phyloP scores from a whole-genome alignment of 257 asterid species.

The Pogostemon cablin region DNA sequence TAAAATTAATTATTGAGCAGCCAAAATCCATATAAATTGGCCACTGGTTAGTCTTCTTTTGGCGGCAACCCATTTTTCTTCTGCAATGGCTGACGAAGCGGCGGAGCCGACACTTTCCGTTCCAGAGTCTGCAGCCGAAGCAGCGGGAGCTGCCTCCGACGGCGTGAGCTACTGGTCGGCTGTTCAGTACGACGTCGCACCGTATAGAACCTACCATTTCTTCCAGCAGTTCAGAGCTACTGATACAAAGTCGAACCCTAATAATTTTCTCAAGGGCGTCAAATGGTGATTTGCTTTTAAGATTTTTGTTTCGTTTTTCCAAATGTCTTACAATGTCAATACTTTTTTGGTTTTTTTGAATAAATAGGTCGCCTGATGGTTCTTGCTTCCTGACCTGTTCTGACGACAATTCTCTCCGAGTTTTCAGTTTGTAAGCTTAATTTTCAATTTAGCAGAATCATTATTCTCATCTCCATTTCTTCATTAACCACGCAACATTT shows the following conservation, averaged over 20 bases:
- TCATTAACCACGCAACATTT: neutral
- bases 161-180: constrained; percentile 48
- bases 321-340: neutral
- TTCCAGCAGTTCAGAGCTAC: constrained; percentile 67
- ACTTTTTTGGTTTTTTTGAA: neutral
- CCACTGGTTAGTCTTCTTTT: neutral
- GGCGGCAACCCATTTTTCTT: constrained; percentile 29
- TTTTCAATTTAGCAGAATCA: neutral
- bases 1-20: no score
- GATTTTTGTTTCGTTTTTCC: neutral
- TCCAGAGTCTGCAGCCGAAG: constrained; percentile 38
- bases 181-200: constrained; percentile 61
- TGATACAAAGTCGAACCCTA: constrained; percentile 50
- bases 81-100: constrained; percentile 48
- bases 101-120: constrained; percentile 35
- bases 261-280: constrained; percentile 89
- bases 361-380: constrained; percentile 94
- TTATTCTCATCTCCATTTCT: constrained; percentile 12
- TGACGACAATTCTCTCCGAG: constrained; percentile 70
- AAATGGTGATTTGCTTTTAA: constrained; percentile 55
- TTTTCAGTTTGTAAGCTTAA: constrained; percentile 65
- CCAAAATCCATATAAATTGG: neutral
- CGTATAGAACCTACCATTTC: constrained; percentile 74
- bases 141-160: constrained; percentile 32
- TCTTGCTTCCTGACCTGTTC: constrained; percentile 82